phyloP scores from a whole-genome alignment of 345 rosid species.

The Ceriops tagal region DNA sequence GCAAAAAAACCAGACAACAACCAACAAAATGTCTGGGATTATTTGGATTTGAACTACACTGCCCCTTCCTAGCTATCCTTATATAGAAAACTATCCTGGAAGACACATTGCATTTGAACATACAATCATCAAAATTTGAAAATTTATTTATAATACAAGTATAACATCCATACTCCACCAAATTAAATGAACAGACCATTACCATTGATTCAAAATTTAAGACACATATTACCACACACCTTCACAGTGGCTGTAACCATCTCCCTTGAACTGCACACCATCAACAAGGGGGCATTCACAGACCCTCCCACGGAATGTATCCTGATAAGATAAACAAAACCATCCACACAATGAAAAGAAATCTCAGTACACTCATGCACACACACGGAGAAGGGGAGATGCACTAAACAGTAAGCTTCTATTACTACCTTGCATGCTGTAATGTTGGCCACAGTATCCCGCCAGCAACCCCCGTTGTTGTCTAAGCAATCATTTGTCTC shows the following conservation, averaged over 20 bases:
- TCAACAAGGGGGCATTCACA: conserved; percentile 89
- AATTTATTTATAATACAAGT: too few species aligned
- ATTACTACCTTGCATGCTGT: conserved; percentile 89
- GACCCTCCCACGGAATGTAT: conserved; percentile 94
- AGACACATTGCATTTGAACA: background rate
- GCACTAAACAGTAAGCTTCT: background rate
- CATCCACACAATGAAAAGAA: background rate
- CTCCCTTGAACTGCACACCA: conserved; percentile 95
- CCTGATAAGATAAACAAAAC: conserved; percentile 40
- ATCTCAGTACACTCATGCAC: background rate
- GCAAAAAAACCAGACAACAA: background rate
- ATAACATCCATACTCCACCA: background rate
- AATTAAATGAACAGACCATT: background rate
- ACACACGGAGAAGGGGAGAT: background rate
- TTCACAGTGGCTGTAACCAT: conserved; percentile 93
- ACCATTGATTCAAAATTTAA: background rate
- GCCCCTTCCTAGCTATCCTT: background rate
- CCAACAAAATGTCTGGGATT: background rate
- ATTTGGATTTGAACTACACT: background rate
- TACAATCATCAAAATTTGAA: too few species aligned
- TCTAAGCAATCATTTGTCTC: conserved; percentile 96
- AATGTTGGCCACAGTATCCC: conserved; percentile 68
- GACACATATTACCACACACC: conserved; percentile 39
- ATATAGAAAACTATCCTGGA: background rate
- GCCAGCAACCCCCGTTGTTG: conserved; percentile 94